Base-by-base conservation (phyloP, 2,329 filamentous ascomycete genomes). In the Metarhizium sp. region DNA sequence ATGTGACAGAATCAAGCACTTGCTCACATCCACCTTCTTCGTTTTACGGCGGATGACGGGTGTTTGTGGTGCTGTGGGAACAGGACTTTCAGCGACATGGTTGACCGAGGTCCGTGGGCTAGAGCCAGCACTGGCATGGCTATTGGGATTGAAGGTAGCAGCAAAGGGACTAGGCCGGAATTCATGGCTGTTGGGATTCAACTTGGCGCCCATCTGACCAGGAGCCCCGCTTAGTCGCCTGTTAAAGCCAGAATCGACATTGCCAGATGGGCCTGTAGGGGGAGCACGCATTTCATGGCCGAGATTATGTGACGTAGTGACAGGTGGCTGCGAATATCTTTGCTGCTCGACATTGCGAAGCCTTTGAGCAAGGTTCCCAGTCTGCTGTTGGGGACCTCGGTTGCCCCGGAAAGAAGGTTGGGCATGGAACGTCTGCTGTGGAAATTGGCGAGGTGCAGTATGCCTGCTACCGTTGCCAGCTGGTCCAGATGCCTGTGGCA, bases 161-260 rank as follows among this genome's bases (percentile, higher is more conserved):
- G 92, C 91, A 59, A 87, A 87, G 4, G 89, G 85, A 63, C 87
- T 95, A 18, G 92, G 94, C 60, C 87, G 85, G 72, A 96, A 97
- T 64, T 96, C 91, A 66, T 81, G 77, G 61, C 78, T 85, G 63
- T 82, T 84, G 6, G 83, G 83, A 59, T 86, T 86, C 62, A 86
- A 66, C 68, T 84, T 83, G 49, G 74, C 75, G 4, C 74, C 73
- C 63, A 81, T 72, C 52, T 80, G 80, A 47, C 72, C 72, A 13
- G 76, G 72, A n/a, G 78, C 68, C 51, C 73, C 76, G 58, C 76
- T 79, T 49, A 78, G 64, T 49, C 83, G 75, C 63, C 80, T 74
- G 64, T 76, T 71, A 73, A 81, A 78, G 60, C 77, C 64, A 16
- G 76, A 63, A 64, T 86, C 75, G 58, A 74, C 66, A 59, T 73